These are phyloP conservation scores for Chenopodium formosanum DNA, from an alignment of 148 eudicot species.

Conservation along the genomic window DNA sequence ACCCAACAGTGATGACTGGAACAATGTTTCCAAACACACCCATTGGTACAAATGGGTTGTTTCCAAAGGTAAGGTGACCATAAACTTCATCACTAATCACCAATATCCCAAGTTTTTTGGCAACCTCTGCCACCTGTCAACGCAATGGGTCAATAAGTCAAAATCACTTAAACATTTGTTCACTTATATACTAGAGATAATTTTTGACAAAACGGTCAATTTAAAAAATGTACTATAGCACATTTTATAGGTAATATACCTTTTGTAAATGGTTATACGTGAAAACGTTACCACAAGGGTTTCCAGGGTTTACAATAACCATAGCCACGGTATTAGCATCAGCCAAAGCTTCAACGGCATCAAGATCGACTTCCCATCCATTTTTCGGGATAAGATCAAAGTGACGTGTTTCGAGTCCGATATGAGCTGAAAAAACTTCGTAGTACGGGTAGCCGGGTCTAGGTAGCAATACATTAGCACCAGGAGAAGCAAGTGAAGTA, in stretches of 20 bases:
- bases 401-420: slow-evolving; percentile 58
- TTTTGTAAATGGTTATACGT: slow-evolving; percentile 47
- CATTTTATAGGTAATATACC: slow-evolving; percentile 29
- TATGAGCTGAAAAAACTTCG: slow-evolving; percentile 47
- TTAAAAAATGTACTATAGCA: neutral
- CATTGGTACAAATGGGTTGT: slow-evolving; percentile 74
- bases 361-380: slow-evolving; percentile 72
- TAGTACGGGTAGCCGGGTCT: slow-evolving; percentile 65
- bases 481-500: slow-evolving; percentile 48
- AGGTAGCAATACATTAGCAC: slow-evolving; percentile 62
- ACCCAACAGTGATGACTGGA: slow-evolving; percentile 69
- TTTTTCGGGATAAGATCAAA: slow-evolving; percentile 59
- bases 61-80: slow-evolving; percentile 63
- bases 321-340: slow-evolving; percentile 73
- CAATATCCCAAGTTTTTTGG: slow-evolving; percentile 66
- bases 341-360: slow-evolving; percentile 49
- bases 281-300: slow-evolving; percentile 80
- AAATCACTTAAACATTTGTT: neutral
- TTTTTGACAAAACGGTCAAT: neutral
- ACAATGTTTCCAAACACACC: slow-evolving; percentile 59
- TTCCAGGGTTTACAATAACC: slow-evolving; percentile 70
- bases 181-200: neutral
- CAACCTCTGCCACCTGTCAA: slow-evolving; percentile 62
- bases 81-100: slow-evolving; percentile 78
- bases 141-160: neutral